A percentile compares a stretch with the other conserved stretches of the same genome.
phyloP scores from a whole-genome alignment of 495 filamentous ascomycete genomes.

The Clohesyomyces aquaticus region DNA sequence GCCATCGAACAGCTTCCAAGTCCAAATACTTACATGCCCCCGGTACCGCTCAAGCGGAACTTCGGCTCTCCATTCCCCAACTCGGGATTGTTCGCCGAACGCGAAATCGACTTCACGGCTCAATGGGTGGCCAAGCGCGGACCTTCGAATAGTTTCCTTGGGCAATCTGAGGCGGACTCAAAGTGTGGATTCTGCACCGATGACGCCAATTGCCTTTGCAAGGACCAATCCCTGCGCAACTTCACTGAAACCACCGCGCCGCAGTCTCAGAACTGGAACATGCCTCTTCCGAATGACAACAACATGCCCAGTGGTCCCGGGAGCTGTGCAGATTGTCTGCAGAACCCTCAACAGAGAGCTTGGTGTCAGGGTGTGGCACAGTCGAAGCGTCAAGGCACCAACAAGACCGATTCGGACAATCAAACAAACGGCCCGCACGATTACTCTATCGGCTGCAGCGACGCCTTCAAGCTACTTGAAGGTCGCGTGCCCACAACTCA shows the following conservation, averaged over 20 bases:
- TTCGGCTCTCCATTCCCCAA: too few relatives aligned
- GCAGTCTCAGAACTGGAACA: too few relatives aligned
- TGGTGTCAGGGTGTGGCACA: slow-evolving; percentile 36
- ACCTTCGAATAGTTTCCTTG: slow-evolving; percentile 28
- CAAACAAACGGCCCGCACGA: not conserved
- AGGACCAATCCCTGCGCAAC: slow-evolving; percentile 13
- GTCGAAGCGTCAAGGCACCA: not conserved
- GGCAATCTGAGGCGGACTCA: slow-evolving; percentile 20
- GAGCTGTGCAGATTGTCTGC: slow-evolving; percentile 30
- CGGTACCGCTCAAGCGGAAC: slow-evolving; percentile 20
- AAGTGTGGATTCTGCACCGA: slow-evolving; percentile 38
- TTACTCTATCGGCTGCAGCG: slow-evolving; percentile 33
- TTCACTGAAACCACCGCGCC: not conserved
- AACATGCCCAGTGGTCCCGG: slow-evolving; percentile 31
- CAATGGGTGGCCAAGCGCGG: slow-evolving; percentile 21
- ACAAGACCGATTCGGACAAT: not conserved
- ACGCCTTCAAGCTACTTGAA: slow-evolving; percentile 35
- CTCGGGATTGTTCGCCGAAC: slow-evolving; percentile 31
- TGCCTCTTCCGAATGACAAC: too few relatives aligned
- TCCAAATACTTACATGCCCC: slow-evolving; percentile 16
- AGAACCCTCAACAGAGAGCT: slow-evolving; percentile 34
- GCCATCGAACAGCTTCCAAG: slow-evolving; percentile 16
- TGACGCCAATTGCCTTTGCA: slow-evolving; percentile 33
- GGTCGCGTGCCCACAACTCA: slow-evolving; percentile 31
- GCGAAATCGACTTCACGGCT: slow-evolving; percentile 40